Base-by-base conservation (phyloP, 352 stramenopile species). In the Pythium graminicola region DNA sequence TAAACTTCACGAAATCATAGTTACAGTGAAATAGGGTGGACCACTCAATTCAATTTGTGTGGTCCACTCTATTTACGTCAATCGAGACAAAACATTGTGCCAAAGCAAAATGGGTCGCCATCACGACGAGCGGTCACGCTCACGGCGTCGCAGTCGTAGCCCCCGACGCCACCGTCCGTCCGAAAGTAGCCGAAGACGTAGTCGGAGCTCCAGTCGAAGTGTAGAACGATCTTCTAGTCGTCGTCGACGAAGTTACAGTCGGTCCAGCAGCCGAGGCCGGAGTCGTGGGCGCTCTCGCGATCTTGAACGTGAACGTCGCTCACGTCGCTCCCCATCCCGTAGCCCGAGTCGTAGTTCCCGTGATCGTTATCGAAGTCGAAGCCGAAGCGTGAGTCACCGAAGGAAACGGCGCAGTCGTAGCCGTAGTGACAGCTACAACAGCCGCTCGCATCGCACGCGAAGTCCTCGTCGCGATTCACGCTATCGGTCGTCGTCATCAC, bases 171-270 rank as follows among this genome's bases (percentile, higher is more conserved):
- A 47, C 7, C 54, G 45, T 29, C 33, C 29, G 23, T 27, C 39
- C 11, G 41, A 62, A 26, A 38, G 56, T 9, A 40, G 45, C 11
- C 29, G 48, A 17, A 17, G 49, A 17, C 56, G 56, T 20, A 64
- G 56, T 24, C 48, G 49, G 23, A 64, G 48, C 20, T 14, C 5
- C 5, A 63, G 55, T 32, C 48, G 46, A 29, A 56, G 54, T 17
- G 6, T 23, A 10, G 47, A 63, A 5, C 55, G 47, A 48, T 27
- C 56, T 27, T 33, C 33, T 44, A 54, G 51, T 3, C 57, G 52
- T 22, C 50, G 50, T 3, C 16, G 35, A 19, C 54, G 58, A 17
- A 72, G 64, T 40, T 24, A 29, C 16, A 80, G 67, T 41, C 65
- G 65, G 42, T 75, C 67, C 8, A 53, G 35, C 43, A 60, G 53